Conservation (phyloP, 2,329 filamentous ascomycete genomes). For the Cladophialophora immunda region DNA sequence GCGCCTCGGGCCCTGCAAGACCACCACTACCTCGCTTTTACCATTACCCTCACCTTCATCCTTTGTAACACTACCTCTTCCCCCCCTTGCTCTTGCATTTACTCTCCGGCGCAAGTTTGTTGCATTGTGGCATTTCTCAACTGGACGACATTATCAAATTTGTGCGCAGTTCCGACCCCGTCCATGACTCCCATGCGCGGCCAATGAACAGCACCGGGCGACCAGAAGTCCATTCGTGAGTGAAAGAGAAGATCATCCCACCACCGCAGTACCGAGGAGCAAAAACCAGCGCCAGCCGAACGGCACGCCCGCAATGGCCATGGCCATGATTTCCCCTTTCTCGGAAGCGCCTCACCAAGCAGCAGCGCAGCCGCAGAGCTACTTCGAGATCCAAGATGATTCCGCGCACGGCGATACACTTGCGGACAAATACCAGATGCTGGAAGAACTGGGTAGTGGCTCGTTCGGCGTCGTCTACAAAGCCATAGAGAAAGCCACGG, state of each 20-base stretch:
- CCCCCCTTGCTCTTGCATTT: neutral
- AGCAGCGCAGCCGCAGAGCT: conserved; percentile 16
- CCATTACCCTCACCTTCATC: conserved; percentile 14
- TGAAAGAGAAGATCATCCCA: conserved; percentile 5
- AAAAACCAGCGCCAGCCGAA: neutral
- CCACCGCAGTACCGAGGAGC: neutral
- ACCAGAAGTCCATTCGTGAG: neutral
- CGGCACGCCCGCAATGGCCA: conserved; percentile 3
- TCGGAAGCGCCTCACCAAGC: conserved; percentile 33
- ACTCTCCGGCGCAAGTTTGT: conserved; percentile 11
- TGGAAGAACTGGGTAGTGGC: conserved; percentile 94
- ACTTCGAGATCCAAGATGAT: conserved; percentile 36
- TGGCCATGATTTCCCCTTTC: conserved; percentile 31
- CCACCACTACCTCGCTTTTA: neutral
- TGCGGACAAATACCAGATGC: conserved; percentile 85
- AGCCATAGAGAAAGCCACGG: conserved; percentile 87
- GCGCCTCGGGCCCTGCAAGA: neutral
- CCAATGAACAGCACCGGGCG: conserved; percentile 1
- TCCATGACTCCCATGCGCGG: neutral
- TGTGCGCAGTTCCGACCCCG: neutral
- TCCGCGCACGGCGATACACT: conserved; percentile 38
- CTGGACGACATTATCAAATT: neutral
- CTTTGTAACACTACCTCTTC: conserved; percentile 15
- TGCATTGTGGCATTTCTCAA: conserved; percentile 18
- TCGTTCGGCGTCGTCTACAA: conserved; percentile 98